A percentile compares a stretch with the other conserved stretches of the same genome.
Evolutionary conservation across 2,329 filamentous ascomycete genomes (phyloP).

Genomic region (Penicillium occitanis): DNA sequence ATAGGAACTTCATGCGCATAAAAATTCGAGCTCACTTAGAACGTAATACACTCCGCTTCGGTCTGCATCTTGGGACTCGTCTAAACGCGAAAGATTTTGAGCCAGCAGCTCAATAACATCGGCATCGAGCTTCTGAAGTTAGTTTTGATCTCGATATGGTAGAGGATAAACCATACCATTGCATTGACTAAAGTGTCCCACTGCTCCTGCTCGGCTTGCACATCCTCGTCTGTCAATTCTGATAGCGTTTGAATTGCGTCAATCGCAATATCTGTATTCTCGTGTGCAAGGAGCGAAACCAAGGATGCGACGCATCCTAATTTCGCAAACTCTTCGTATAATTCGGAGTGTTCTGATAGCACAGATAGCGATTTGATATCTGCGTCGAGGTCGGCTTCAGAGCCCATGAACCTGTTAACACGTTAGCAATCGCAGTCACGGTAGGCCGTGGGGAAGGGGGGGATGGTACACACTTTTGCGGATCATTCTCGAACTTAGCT

Average conservation of each 20-base stretch:
- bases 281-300: conserved; percentile 81
- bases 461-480: conserved; percentile 60
- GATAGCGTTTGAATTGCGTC: conserved; percentile 83
- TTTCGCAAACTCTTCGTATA: conserved; percentile 78
- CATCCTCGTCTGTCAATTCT: conserved; percentile 92
- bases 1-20: not conserved
- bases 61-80: conserved; percentile 72
- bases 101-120: conserved; percentile 44
- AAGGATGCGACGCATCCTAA: conserved; percentile 71
- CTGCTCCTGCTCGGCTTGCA: conserved; percentile 73
- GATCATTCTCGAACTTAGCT: conserved; percentile 77
- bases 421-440: conserved; percentile 24
- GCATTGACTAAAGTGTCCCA: conserved; percentile 73
- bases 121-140: conserved; percentile 37
- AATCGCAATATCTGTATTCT: conserved; percentile 96
- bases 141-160: not conserved
- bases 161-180: conserved; percentile 43
- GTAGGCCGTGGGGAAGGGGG: too few species aligned
- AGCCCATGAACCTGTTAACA: conserved; percentile 63
- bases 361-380: conserved; percentile 86
- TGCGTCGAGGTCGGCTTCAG: conserved; percentile 84
- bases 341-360: conserved; percentile 78
- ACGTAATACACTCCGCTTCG: conserved; percentile 84
- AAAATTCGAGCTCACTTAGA: conserved; percentile 49
- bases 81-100: conserved; percentile 69